Evolutionary conservation across 2,329 filamentous ascomycete genomes (phyloP), one percentile per base, ranked within the genome.

Genomic region (Ceratocystis cubensis): DNA sequence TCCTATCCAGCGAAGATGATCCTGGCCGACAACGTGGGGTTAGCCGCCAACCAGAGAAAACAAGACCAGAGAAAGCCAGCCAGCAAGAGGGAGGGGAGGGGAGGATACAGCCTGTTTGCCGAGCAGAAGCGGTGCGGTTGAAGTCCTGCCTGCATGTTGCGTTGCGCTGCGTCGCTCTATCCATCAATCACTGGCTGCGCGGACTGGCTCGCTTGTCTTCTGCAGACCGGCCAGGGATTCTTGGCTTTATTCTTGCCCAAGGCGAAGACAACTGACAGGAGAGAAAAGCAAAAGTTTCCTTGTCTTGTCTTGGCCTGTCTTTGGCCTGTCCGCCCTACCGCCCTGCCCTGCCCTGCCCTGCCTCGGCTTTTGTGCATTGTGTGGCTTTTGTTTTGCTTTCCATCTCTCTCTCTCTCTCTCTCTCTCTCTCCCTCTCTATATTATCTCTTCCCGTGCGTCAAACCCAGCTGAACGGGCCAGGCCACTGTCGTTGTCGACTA

Each of bases 41-140:
- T 57, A 57, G 53, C 53, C 53, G 53, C 53, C 53, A 57, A 10
- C 17, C 7, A 57, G 53, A 57, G 53, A 33, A 57, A 57, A 57
- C 3, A 57, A 33, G 25, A 13, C 2, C 4, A 30, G 10, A 28
- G 50, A 33, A 4, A 22, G 46, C n/a, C 30, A 33, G 30, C 37
- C 7, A 37, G 33, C 33, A 37, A 37, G 33, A 37, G 33, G 22
- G 22, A 22, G 22, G 33, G 22, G 22, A 22, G 22, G 2, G 22
- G 22, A 25, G 33, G 37, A 41, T 41, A 13, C 10, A 41, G 37
- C 10, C 37, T 41, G 37, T 48, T 48, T 48, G 45, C 45, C 45
- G 17, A 20, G 46, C 46, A 50, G 46, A n/a, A 50, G 46, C 46
- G n/a, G 46, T 8, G 46, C 15, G 37, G 37, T 41, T 41, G 7